Evolutionary conservation across 2,329 filamentous ascomycete genomes (phyloP), one percentile per base, ranked within the genome.

Genomic region (Claviceps sp.): DNA sequence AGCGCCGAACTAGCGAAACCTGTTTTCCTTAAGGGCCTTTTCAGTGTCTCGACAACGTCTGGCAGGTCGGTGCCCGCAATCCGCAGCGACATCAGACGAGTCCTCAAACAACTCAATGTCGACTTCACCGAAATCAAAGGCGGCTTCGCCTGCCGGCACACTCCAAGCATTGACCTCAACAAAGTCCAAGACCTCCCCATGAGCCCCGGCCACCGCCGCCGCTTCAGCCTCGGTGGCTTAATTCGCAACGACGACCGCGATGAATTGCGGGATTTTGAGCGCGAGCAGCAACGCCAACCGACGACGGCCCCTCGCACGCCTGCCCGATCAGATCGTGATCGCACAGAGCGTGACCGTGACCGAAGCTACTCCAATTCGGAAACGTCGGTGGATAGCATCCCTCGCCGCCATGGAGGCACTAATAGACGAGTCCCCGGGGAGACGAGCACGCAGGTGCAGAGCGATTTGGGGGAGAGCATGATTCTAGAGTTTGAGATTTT

Each of bases 31-130:
- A 98, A 97, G 68, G 93, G 93, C 4, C 76, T 98, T 18, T 97
- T 98, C 71, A 97, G 91, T 61, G 93, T 97, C 51, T 94, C 88
- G 4, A 98, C 93, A 0, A 98, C 93, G 6, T 96, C 89, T 53
- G 93, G 84, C 63, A 95, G 94, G 64, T 88, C 91, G 1, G 79
- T 97, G 11, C 74, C 82, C 1, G 82, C 88, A 54, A 98, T 98
- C 56, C 82, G 91, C 41, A 74, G 82, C 6, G 93, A 98, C 63
- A 87, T 98, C 59, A 94, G 94, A 63, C 79, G 91, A 48, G 93
- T 97, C 2, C 71, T 98, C 50, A 85, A 83, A 58, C 84, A 91
- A 64, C 79, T 97, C 16, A 86, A 87, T 16, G 88, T 97, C n/a
- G 86, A 94, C 13, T 96, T 87, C 64, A 81, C 77, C 3, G 91